phyloP scores from a whole-genome alignment of 2,329 filamentous ascomycete species.

The Colletotrichum lindemuthianum region DNA sequence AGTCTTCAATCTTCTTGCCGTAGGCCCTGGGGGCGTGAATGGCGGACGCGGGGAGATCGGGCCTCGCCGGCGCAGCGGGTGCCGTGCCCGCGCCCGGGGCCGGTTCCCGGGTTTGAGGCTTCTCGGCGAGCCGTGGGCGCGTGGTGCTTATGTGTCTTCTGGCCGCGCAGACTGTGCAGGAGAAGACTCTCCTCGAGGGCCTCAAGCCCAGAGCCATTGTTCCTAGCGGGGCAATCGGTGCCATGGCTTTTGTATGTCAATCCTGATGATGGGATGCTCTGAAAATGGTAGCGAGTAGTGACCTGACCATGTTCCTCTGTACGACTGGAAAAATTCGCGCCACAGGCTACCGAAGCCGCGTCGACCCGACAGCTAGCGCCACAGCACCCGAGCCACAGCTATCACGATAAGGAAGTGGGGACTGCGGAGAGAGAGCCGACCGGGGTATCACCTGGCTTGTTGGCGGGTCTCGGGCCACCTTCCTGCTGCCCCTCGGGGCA shows the following conservation, averaged over 20 bases:
- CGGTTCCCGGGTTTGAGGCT: slow-evolving; percentile 30
- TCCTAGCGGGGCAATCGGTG: slow-evolving; percentile 27
- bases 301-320: neutral
- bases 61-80: slow-evolving; percentile 45
- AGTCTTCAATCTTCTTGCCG: slow-evolving; percentile 64
- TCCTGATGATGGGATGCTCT: too few species aligned
- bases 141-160: slow-evolving; percentile 59
- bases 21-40: slow-evolving; percentile 69
- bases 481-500: slow-evolving; percentile 22
- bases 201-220: slow-evolving; percentile 44
- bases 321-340: slow-evolving; percentile 18
- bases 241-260: slow-evolving; percentile 9
- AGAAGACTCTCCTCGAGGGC: slow-evolving; percentile 46
- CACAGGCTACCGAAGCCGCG: slow-evolving; percentile 15
- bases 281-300: too few species aligned
- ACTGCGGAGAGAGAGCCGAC: slow-evolving; percentile 28
- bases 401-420: slow-evolving; percentile 10
- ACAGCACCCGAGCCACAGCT: slow-evolving; percentile 20
- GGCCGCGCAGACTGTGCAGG: slow-evolving; percentile 63
- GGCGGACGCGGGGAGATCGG: slow-evolving; percentile 54
- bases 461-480: slow-evolving; percentile 29
- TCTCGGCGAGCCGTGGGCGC: slow-evolving; percentile 47
- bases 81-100: slow-evolving; percentile 34
- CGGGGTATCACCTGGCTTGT: neutral
- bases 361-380: slow-evolving; percentile 22